Base-by-base conservation (phyloP, 345 rosid genomes). In the Dipteronia dyeriana region DNA sequence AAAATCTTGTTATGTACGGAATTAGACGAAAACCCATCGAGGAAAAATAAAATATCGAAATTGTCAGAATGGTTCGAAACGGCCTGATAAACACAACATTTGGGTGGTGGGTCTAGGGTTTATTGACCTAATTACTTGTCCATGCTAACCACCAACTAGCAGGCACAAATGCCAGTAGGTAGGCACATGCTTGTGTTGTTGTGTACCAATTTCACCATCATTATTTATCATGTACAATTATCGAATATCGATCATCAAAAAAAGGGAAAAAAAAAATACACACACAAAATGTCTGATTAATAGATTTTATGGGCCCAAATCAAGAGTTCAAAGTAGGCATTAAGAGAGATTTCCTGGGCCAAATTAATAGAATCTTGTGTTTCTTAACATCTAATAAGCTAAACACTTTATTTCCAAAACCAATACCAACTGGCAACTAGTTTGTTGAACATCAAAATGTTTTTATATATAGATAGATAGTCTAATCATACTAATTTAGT, bases 401-500 rank as follows among this genome's bases (percentile, higher is more conserved):
- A 77, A 77, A n/a, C 31, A 26, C 47, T 31, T 71, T 59, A 9
- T 60, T 61, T 73, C 71, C 67, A 7, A 25, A 73, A 41, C 38
- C 7, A 71, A 68, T 47, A 39, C 75, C 47, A 61, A 72, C 66
- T 77, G 68, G 71, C 47, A 61, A 72, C 66, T 77, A 73, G 71
- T 61, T 67, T 67, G 75, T 67, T 71, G 16, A 54, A 13, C 38
- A 19, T 26, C 11, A 9, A 25, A 0, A 17, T n/a, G 60, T 13
- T 47, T 69, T 26, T 59, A 13, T 31, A 3, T 4, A 3, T 31
- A 3, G 0, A 53, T 79, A 34, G 66, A 66, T 53, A 23, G 80
- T 76, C 80, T 71, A 80, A 80, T 76, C 83, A 76, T 79, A 56
- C 72, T 38, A 57, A 25, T 66, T 66, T 45, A 47, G 64, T 23